Evolutionary conservation across 306 rosid species (phyloP).

Genomic region (Cyclanthera cordifolia): DNA sequence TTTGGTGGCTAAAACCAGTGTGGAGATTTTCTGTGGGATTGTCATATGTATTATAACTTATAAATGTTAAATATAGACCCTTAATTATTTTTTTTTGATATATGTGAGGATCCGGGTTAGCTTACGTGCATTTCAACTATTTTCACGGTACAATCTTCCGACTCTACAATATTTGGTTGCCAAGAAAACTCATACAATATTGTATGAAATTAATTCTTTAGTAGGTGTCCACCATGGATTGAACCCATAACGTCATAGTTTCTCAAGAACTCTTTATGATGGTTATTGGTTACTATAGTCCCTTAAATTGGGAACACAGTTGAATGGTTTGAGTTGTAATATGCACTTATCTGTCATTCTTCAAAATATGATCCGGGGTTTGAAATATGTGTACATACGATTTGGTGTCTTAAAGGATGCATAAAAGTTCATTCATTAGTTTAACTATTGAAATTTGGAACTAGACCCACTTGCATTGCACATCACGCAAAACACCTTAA

Average conservation of each 20-base stretch:
- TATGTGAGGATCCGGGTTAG: too few species aligned
- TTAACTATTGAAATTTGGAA: neutral
- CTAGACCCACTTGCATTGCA: neutral
- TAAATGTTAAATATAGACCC: neutral
- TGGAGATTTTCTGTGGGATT: neutral
- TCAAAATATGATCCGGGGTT: neutral
- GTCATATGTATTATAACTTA: neutral
- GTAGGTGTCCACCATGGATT: too few species aligned
- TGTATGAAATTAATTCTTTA: too few species aligned
- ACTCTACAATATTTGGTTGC: too few species aligned
- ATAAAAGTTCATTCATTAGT: neutral
- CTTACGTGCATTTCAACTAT: too few species aligned
- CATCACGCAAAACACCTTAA: neutral
- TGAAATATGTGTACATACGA: neutral
- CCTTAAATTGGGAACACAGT: neutral
- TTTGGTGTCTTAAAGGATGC: neutral
- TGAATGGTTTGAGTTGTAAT: constrained; percentile 3
- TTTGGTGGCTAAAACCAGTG: neutral
- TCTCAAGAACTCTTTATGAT: too few species aligned
- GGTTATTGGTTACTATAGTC: neutral
- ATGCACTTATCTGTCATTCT: neutral
- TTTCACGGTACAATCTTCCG: too few species aligned
- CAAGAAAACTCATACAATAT: too few species aligned
- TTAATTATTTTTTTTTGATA: too few species aligned
- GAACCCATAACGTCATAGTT: too few species aligned